Base-by-base conservation (phyloP, 805 yeast species). In the Suhomyces prunicola region DNA sequence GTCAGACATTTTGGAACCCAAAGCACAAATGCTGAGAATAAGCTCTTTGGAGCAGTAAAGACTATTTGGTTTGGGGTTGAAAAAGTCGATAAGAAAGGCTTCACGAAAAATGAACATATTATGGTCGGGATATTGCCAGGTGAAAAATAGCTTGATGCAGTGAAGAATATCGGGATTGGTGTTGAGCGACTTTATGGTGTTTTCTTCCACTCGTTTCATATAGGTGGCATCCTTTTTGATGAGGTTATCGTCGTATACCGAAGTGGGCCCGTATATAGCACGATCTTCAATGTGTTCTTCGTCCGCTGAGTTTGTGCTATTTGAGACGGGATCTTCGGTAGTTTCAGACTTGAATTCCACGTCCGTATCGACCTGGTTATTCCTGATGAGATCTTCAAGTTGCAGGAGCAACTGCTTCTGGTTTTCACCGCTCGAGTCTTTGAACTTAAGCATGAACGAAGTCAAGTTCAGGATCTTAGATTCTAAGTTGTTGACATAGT, bases 41-140 rank as follows among this genome's bases (percentile, higher is more conserved):
- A 84, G 66, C 27, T 77, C 81, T 52, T 72, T 73, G 31, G 84
- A 81, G 60, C 88, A 84, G 64, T 83, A 84, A 41, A 79, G 70
- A 44, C 78, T 73, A 55, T 76, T 71, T 17, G 76, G 71, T 19
- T 76, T 77, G 27, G 86, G 85, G 59, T 81, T 76, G 64, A 83
- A 83, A 62, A 84, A 83, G 51, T 85, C 88, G 48, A 74, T 73
- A 27, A 84, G 66, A 59, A 84, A 84, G 13, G 85, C 81, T 57
- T 84, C 89, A 54, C 88, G 69, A 60, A 81, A 84, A n/a, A 84
- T 75, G 58, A 83, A 84, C 70, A 81, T 76, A 59, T 82, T 81
- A 57, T 81, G 77, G 55, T 84, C 88, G 3, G 88, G 88, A 57
- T 84, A 84, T 55, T 81, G 79, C 85, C 86, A 83, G n/a, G 76